Conservation (phyloP, 306 rosid species). For the Vigna angularis region DNA sequence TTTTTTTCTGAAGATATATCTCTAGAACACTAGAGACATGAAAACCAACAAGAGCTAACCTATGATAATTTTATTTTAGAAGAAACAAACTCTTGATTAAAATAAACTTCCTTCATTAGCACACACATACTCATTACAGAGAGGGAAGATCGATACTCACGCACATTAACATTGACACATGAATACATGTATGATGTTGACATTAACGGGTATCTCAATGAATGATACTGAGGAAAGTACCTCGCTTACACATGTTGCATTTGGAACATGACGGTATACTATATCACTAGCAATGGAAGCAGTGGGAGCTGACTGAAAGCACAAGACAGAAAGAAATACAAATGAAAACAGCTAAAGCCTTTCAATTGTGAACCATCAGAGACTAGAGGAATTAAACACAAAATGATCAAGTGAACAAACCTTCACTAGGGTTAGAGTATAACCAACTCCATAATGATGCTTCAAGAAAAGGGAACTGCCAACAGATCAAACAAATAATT, state of each 20-base stretch:
- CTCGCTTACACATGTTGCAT: conserved; percentile 96
- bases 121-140: not conserved
- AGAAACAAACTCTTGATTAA: not conserved
- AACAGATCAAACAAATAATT: conserved; percentile 33
- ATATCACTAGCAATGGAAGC: conserved; percentile 87
- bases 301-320: conserved; percentile 84
- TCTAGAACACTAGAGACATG: not conserved
- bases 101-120: not conserved
- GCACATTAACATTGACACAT: conserved; percentile 16
- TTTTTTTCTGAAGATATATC: not conserved
- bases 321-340: conserved; percentile 38
- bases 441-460: conserved; percentile 97
- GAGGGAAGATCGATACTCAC: not conserved
- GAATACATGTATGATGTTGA: conserved; percentile 2
- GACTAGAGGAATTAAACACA: conserved; percentile 42
- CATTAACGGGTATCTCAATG: conserved; percentile 13
- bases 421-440: conserved; percentile 93
- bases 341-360: conserved; percentile 37
- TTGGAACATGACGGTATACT: conserved; percentile 83
- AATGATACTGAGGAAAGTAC: conserved; percentile 51
- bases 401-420: conserved; percentile 51
- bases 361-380: conserved; percentile 30
- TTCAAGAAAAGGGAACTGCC: conserved; percentile 93
- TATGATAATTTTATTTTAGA: conserved; percentile 7
- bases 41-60: not conserved